Evolutionary conservation across 108 stramenopile genomes (phyloP), one percentile per base, ranked within the genome.

Genomic region (Nitzschia sp.): DNA sequence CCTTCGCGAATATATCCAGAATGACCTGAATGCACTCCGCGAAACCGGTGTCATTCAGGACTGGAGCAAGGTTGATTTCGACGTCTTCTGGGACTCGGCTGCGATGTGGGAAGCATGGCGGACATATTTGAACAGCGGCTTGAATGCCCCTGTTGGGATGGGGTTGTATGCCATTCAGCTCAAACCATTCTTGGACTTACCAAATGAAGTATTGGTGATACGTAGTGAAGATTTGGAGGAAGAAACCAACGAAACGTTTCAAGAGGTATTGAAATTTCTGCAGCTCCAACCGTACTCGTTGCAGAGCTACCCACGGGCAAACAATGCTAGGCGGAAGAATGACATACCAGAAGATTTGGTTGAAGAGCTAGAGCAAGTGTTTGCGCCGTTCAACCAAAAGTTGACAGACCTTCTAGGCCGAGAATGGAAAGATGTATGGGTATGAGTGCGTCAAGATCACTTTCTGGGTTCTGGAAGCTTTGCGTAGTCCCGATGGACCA

Each of bases 91-190:
- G 42, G 63, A 76, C 38, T 70, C 74, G 22, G 44, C 71, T 17
- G 72, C 63, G 42, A 84, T 83, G 60, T 76, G 74, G 50, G 75
- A 79, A 63, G 80, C 80, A 26, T 81, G 80, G 80, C 66, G 73
- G 24, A 17, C 63, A 39, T 91, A 88, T 54, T 53, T 64, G 42
- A 75, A 78, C 1, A 75, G 67, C 57, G 92, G 90, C 20, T 69
- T 77, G n/a, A 89, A 95, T 69, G 81, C 87, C 26, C 69, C 79
- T 79, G 40, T 97, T 9, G 85, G 76, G n/a, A 77, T 91, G 65
- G 95, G 95, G 5, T 44, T 94, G 63, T 97, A 97, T 72, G 91
- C 90, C 19, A 55, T 95, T 41, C 96, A 96, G 79, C 79, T 95
- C 50, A 73, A 84, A 59, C 84, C 80, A 21, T 97, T 93, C 92